A percentile compares a stretch with the other conserved stretches of the same genome.
Conservation (phyloP, 2,329 filamentous ascomycete genomes). For the Fusarium staphyleae region DNA sequence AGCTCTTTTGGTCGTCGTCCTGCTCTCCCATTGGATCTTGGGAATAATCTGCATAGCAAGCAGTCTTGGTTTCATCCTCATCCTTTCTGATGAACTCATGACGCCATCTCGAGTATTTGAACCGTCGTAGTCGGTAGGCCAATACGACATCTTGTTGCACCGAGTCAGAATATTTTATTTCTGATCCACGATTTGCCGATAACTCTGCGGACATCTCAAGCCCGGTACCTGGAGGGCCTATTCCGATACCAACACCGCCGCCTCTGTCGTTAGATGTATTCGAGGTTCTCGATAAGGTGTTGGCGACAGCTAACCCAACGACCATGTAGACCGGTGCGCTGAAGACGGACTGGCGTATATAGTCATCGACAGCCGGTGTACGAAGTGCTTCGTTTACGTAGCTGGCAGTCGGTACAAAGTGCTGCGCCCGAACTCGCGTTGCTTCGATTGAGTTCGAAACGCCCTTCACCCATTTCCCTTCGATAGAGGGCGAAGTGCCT, state of each 20-base stretch:
- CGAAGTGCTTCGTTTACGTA: not conserved
- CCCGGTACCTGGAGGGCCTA: slow-evolving; percentile 22
- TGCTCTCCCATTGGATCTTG: not conserved
- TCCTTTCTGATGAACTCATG: slow-evolving; percentile 7
- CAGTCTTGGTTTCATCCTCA: slow-evolving; percentile 14
- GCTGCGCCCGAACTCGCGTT: not conserved
- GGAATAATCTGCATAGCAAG: not conserved
- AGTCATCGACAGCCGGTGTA: not conserved
- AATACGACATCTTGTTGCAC: slow-evolving; percentile 17
- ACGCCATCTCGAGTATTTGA: slow-evolving; percentile 20
- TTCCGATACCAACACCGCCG: slow-evolving; percentile 11
- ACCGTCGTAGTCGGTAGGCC: slow-evolving; percentile 21
- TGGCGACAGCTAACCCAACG: slow-evolving; percentile 20
- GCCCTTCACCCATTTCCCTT: slow-evolving; percentile 8
- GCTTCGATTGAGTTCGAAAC: not conserved
- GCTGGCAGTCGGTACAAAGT: not conserved
- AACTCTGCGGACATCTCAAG: slow-evolving; percentile 21
- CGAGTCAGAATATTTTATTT: slow-evolving; percentile 14
- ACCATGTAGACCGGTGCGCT: slow-evolving; percentile 24
- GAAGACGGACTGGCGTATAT: slow-evolving; percentile 16
- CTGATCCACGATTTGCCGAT: slow-evolving; percentile 3
- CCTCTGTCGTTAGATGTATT: slow-evolving; percentile 7
- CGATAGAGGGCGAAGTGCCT: slow-evolving; percentile 13
- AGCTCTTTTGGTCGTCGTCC: not conserved
- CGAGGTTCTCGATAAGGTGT: slow-evolving; percentile 2